Percentiles rank a stretch among this genome's conserved stretches.
Evolutionary conservation across 192 early-diverging fungal species (phyloP).

Genomic region (Entomortierella chlamydospora): DNA sequence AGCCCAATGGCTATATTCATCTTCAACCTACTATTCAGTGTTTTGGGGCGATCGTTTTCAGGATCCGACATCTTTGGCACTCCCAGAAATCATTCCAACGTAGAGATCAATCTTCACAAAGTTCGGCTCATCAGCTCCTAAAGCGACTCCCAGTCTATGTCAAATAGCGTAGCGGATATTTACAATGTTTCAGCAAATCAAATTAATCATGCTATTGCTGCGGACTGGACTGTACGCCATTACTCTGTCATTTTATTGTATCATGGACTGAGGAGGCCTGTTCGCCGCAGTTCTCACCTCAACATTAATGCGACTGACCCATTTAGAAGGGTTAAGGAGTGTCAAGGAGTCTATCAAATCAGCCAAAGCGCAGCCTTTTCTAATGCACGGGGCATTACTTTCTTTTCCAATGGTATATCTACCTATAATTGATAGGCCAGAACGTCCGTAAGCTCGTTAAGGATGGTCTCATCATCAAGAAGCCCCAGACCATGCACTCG

Average conservation of each 20-base stretch:
- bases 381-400: not conserved
- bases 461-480: slow-evolving; percentile 96
- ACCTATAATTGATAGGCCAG: slow-evolving; percentile 68
- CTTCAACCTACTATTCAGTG: not conserved
- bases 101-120: not conserved
- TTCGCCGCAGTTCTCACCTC: slow-evolving; percentile 8
- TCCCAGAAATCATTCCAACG: no score
- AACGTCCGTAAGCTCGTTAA: slow-evolving; percentile 98
- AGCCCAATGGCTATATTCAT: not conserved
- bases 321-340: no score
- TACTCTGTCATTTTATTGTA: not conserved
- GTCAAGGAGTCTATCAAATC: no score
- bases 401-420: no score
- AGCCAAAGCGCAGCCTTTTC: not conserved
- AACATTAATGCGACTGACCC: not conserved
- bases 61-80: not conserved
- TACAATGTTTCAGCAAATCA: no score
- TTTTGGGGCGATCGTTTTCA: not conserved
- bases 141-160: no score
- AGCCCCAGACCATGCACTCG: slow-evolving; percentile 88
- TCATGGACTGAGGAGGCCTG: not conserved
- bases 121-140: no score
- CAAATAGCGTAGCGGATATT: no score
- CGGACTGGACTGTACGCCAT: not conserved
- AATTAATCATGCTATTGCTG: not conserved